Percentiles rank a stretch among this genome's conserved stretches.
These are phyloP conservation scores for Torulaspora globosa DNA, from an alignment of 1,139 yeast species.

Conservation along the genomic window DNA sequence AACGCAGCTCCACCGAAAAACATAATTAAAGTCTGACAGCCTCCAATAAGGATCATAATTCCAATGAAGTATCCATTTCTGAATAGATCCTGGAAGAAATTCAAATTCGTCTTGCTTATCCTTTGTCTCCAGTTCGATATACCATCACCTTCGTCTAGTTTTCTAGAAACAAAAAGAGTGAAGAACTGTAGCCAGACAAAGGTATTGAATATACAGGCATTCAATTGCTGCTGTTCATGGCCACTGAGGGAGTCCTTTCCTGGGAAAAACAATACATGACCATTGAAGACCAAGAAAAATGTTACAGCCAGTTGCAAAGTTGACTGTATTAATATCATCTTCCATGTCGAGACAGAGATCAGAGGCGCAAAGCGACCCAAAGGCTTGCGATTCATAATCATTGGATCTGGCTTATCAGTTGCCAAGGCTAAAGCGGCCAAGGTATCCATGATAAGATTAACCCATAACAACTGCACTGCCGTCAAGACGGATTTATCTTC, in stretches of 20 bases:
- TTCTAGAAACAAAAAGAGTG: conserved; percentile 86
- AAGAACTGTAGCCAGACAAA: conserved; percentile 98
- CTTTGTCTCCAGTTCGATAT: conserved; percentile 54
- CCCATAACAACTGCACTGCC: conserved; percentile 97
- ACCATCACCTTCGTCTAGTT: conserved; percentile 84
- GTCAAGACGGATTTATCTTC: conserved; percentile 83
- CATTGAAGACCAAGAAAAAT: conserved; percentile 75
- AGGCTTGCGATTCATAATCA: conserved; percentile 74
- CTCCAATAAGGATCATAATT: conserved; percentile 71
- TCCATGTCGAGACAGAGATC: conserved; percentile 94
- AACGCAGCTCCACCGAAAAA: conserved; percentile 97
- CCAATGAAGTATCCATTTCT: conserved; percentile 76
- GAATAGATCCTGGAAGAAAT: conserved; percentile 76
- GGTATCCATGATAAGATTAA: conserved; percentile 95
- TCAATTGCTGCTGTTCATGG: conserved; percentile 55
- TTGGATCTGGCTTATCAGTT: conserved; percentile 90
- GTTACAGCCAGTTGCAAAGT: conserved; percentile 72
- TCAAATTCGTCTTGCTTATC: conserved; percentile 57
- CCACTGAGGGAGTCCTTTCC: conserved; percentile 38
- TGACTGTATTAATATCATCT: conserved; percentile 92
- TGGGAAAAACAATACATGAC: conserved; percentile 56
- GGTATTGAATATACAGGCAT: conserved; percentile 87
- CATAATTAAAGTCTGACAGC: conserved; percentile 85
- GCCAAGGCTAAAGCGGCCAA: conserved; percentile 97
- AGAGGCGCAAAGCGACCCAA: conserved; percentile 77